A percentile compares a stretch with the other conserved stretches of the same genome.
Evolutionary conservation across 345 rosid genomes (phyloP).

Genomic region (Streptanthus diversifolius): DNA sequence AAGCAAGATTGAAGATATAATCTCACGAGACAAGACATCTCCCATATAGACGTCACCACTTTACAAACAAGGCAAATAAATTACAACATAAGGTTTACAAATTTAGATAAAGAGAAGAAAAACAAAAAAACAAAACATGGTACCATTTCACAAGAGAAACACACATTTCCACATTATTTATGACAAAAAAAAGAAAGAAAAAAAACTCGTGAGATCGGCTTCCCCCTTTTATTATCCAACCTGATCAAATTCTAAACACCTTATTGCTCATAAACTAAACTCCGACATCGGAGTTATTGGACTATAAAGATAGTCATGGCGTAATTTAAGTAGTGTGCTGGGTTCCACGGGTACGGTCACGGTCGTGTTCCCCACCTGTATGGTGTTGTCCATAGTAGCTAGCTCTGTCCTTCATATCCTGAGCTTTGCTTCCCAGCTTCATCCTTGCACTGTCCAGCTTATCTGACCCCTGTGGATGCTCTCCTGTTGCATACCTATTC

Average conservation of each 20-base stretch:
- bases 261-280: slow-evolving; percentile 25
- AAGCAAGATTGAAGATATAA: neutral
- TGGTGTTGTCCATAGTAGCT: slow-evolving; percentile 58
- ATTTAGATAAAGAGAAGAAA: neutral
- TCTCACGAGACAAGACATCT: neutral
- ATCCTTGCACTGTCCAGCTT: slow-evolving; percentile 61
- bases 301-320: neutral
- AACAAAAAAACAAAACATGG: neutral
- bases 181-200: neutral
- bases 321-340: slow-evolving; percentile 22
- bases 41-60: slow-evolving; percentile 8
- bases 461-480: slow-evolving; percentile 62
- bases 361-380: slow-evolving; percentile 34
- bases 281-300: slow-evolving; percentile 5
- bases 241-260: slow-evolving; percentile 30
- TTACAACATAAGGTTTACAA: slow-evolving; percentile 15
- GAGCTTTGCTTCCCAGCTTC: slow-evolving; percentile 64
- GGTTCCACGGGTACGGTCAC: slow-evolving; percentile 26
- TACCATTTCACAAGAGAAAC: slow-evolving; percentile 18
- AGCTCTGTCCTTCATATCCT: slow-evolving; percentile 73
- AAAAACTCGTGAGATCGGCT: neutral
- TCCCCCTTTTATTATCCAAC: slow-evolving; percentile 14
- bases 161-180: neutral
- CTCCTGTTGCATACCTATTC: slow-evolving; percentile 67
- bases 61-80: neutral